phyloP scores from a whole-genome alignment of 768 basidiomycete species.

The Astraeus odoratus region DNA sequence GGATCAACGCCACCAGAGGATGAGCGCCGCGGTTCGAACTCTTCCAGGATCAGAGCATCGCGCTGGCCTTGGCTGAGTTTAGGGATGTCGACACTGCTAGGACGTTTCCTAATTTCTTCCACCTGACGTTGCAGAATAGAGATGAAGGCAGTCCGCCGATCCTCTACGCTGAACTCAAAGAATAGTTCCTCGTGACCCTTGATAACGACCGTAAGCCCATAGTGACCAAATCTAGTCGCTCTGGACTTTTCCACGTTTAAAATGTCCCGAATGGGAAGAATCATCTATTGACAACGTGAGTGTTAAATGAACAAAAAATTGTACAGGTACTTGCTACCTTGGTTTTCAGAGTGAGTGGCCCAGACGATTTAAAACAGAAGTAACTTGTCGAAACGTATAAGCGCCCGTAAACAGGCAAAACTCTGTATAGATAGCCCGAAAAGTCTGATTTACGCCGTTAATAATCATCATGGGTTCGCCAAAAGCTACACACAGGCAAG shows the following conservation, averaged over 20 bases:
- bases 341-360: slow-evolving; percentile 72
- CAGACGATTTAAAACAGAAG: slow-evolving; percentile 92
- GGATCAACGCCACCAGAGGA: slow-evolving; percentile 34
- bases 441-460: slow-evolving; percentile 59
- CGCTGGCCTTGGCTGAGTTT: slow-evolving; percentile 47
- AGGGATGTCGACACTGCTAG: slow-evolving; percentile 37
- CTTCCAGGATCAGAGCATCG: slow-evolving; percentile 79
- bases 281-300: slow-evolving; percentile 58
- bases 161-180: slow-evolving; percentile 83
- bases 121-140: slow-evolving; percentile 71
- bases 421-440: slow-evolving; percentile 81
- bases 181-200: slow-evolving; percentile 97
- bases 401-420: slow-evolving; percentile 84
- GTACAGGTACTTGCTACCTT: slow-evolving; percentile 47
- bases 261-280: slow-evolving; percentile 85
- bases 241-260: slow-evolving; percentile 77
- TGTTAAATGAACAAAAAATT: neutral
- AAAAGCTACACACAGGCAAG: slow-evolving; percentile 68
- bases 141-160: slow-evolving; percentile 75
- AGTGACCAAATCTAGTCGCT: slow-evolving; percentile 84
- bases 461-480: neutral
- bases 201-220: slow-evolving; percentile 84
- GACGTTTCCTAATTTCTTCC: slow-evolving; percentile 56
- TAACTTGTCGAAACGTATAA: slow-evolving; percentile 88
- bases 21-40: slow-evolving; percentile 56